Evolutionary conservation across 495 filamentous ascomycete species (phyloP).

Genomic region (Penicillium odoratum): DNA sequence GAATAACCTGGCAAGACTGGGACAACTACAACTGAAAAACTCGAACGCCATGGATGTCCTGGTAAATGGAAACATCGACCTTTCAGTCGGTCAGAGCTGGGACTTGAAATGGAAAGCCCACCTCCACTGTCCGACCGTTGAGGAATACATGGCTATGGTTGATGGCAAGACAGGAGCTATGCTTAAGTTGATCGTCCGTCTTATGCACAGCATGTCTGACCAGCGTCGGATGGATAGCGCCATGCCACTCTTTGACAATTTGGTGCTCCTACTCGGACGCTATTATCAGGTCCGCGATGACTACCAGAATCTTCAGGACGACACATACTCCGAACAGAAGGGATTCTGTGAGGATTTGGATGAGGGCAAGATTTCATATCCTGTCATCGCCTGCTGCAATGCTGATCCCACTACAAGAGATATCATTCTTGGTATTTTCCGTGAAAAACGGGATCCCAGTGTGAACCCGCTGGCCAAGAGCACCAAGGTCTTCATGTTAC

Average conservation of each 20-base stretch:
- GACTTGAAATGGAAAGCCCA: background rate
- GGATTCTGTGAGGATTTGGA: background rate
- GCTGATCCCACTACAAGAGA: background rate
- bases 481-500: background rate
- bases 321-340: background rate
- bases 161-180: background rate
- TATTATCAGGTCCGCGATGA: slow-evolving; percentile 1
- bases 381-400: background rate
- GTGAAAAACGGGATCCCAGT: background rate
- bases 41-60: background rate
- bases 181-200: background rate
- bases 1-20: background rate
- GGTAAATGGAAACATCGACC: background rate
- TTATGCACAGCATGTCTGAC: background rate
- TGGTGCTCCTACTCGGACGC: background rate
- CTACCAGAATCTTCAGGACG: slow-evolving; percentile 2
- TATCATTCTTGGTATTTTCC: background rate
- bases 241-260: background rate
- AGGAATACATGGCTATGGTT: background rate
- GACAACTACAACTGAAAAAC: background rate
- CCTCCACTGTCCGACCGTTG: background rate
- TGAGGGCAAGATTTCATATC: slow-evolving; percentile 1
- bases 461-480: background rate
- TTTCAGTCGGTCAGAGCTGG: background rate
- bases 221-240: background rate